Evolutionary conservation across 2,329 filamentous ascomycete species (phyloP), one percentile per base, ranked within the genome.

Genomic region (Fusarium sp.): DNA sequence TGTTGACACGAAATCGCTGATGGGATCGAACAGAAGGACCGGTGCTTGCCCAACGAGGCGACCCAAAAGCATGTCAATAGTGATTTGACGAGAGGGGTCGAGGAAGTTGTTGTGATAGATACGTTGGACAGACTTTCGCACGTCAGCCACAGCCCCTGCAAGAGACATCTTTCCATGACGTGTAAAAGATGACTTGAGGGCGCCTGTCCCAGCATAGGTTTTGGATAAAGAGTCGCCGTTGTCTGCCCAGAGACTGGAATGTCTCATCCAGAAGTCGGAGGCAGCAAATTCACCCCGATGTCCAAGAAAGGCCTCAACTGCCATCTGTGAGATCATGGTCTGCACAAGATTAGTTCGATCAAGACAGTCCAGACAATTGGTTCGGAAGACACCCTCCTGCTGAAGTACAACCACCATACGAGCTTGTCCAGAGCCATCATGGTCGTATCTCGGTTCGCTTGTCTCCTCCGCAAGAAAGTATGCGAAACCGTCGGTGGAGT

Each of bases 81-180:
- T 98, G 75, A 94, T 95, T 80, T 99, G 96, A 52, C 95, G 89
- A 28, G 92, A 93, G 74, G 97, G 97, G 81, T 99, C 96, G 13
- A 95, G 90, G 80, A 99, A 98, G 80, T 98, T 98, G 84, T 99
- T 99, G 84, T 98, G 96, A 80, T 98, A 98, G 71, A 98, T 89
- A 67, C 96, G 89, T 59, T 96, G 96, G 2, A 96, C 95, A 74
- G 94, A 97, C 83, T 99, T 99, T 61, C 96, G 90, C 49, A 95
- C 93, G 84, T 99, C 96, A n/a, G 96, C 95, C 75, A 99, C 90
- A 16, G 95, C 94, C 33, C 96, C 96, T 3, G 95, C 94, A 30
- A 98, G 83, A 16, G 95, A 97, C 94, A 97, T 98, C 83, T 98
- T 98, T 38, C 96, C 96, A 79, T 93, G 91, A 64, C 96, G 89